Conservation (phyloP, 352 stramenopile species). For the Phytophthora colocasiae region DNA sequence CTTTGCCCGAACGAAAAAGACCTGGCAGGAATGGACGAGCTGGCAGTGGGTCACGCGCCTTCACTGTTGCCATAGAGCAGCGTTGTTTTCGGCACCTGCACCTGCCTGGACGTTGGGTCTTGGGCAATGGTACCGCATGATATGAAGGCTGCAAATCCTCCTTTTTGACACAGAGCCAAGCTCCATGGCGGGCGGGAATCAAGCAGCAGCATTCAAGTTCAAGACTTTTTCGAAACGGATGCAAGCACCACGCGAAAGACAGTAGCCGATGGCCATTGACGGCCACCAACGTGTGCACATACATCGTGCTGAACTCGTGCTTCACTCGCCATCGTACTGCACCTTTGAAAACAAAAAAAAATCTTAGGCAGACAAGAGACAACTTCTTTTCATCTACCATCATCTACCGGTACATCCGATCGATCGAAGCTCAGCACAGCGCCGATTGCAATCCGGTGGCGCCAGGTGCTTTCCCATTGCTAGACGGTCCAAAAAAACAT, state of each 20-base stretch:
- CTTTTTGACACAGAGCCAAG: background rate
- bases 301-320: too few relatives aligned
- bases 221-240: slow-evolving; percentile 22
- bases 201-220: slow-evolving; percentile 20
- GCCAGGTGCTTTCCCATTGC: slow-evolving; percentile 7
- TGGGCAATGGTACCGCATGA: slow-evolving; percentile 1
- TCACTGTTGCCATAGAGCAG: slow-evolving; percentile 6
- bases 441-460: slow-evolving; percentile 3
- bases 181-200: slow-evolving; percentile 13
- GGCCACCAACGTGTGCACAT: background rate
- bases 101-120: background rate
- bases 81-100: slow-evolving; percentile 6
- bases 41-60: background rate
- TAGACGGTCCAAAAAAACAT: slow-evolving; percentile 25
- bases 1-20: background rate
- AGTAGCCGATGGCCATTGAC: background rate
- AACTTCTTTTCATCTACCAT: slow-evolving; percentile 8
- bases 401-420: too few relatives aligned
- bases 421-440: background rate
- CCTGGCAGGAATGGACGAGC: background rate
- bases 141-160: slow-evolving; percentile 6
- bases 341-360: background rate
- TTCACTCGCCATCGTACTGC: background rate
- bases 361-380: background rate
- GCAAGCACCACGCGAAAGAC: slow-evolving; percentile 7